Conservation (phyloP, 306 rosid genomes). For the Sesbania bispinosa region DNA sequence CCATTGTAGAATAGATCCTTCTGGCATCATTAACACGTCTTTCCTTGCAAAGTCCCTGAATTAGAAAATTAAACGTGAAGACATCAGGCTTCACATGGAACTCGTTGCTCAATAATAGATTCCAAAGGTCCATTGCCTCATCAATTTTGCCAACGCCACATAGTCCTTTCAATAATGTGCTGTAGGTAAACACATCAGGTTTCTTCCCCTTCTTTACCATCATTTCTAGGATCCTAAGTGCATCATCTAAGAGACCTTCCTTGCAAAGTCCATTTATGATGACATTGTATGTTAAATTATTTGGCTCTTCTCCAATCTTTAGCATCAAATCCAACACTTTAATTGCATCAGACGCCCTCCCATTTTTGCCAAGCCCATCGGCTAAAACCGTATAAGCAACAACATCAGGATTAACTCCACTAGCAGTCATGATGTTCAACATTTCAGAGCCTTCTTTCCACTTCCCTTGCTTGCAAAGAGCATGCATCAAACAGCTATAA, state of each 20-base stretch:
- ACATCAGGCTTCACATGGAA: slow-evolving; percentile 52
- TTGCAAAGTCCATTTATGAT: slow-evolving; percentile 74
- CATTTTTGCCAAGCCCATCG: slow-evolving; percentile 74
- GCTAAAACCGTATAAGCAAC: slow-evolving; percentile 57
- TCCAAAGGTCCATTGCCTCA: slow-evolving; percentile 63
- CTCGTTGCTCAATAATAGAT: slow-evolving; percentile 38
- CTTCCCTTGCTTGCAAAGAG: slow-evolving; percentile 55
- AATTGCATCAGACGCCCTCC: slow-evolving; percentile 50
- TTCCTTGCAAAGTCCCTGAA: slow-evolving; percentile 66
- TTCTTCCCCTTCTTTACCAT: slow-evolving; percentile 65
- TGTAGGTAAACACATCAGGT: slow-evolving; percentile 71
- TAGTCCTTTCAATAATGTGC: slow-evolving; percentile 58
- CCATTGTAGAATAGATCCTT: slow-evolving; percentile 55
- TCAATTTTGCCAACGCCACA: slow-evolving; percentile 48
- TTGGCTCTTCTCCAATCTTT: slow-evolving; percentile 59
- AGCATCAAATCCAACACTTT: slow-evolving; percentile 59
- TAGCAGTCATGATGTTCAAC: slow-evolving; percentile 55
- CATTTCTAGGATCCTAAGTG: slow-evolving; percentile 44
- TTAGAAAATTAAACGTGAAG: slow-evolving; percentile 44
- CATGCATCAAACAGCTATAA: slow-evolving; percentile 62
- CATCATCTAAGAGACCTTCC: slow-evolving; percentile 60
- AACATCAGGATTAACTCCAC: slow-evolving; percentile 55
- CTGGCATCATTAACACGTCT: slow-evolving; percentile 42
- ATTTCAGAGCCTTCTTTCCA: slow-evolving; percentile 58
- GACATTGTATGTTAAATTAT: slow-evolving; percentile 57